These are phyloP conservation scores for Trichophyton schoenleinii DNA, from an alignment of 2,329 filamentous ascomycete species.

Conservation along the genomic window DNA sequence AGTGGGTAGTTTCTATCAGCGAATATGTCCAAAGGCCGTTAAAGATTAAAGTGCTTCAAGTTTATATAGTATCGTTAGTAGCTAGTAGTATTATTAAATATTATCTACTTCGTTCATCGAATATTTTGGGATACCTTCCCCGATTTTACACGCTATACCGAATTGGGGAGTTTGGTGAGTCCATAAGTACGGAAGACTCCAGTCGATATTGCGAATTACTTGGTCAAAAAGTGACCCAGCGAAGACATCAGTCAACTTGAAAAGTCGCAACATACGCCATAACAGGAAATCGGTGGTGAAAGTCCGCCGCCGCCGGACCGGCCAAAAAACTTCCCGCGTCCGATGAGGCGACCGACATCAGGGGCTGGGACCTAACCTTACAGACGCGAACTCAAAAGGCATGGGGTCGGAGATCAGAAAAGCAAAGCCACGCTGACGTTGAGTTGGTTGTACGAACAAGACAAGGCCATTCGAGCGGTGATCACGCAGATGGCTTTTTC, in stretches of 20 bases:
- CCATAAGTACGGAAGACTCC: too few species aligned
- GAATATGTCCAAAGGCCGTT: conserved; percentile 1
- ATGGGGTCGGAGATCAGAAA: neutral
- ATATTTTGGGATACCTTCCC: neutral
- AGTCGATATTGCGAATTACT: too few species aligned
- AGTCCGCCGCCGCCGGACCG: neutral
- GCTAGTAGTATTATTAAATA: neutral
- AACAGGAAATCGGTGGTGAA: neutral
- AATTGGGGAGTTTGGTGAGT: too few species aligned
- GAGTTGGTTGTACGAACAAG: neutral
- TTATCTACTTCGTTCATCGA: neutral
- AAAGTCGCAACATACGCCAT: too few species aligned
- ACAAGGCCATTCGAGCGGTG: neutral
- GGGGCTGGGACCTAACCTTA: neutral
- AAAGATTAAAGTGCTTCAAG: conserved; percentile 1
- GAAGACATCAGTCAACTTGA: too few species aligned
- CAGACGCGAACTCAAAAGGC: neutral
- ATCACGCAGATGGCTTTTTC: neutral
- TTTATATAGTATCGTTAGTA: neutral
- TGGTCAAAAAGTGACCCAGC: too few species aligned
- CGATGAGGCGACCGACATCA: neutral
- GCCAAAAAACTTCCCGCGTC: neutral
- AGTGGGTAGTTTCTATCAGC: neutral
- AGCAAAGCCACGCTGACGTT: neutral
- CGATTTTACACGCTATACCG: too few species aligned